phyloP scores from a whole-genome alignment of 1,284 basidiomycete genomes.

The Apiotrichum sp. region DNA sequence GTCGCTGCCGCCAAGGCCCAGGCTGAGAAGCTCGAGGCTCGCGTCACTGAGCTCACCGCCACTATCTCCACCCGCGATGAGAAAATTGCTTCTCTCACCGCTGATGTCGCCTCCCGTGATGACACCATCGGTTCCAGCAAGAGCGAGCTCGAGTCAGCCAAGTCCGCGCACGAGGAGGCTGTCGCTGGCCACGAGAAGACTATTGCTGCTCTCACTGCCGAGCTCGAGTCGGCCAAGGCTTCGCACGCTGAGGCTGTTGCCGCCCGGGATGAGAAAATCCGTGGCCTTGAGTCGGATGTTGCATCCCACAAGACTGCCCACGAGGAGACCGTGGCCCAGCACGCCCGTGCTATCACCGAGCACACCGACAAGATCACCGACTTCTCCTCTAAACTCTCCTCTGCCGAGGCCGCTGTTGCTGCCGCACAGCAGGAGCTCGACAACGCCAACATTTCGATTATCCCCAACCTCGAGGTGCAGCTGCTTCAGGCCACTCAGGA shows the following conservation, averaged over 20 bases:
- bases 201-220: background rate
- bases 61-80: background rate
- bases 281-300: background rate
- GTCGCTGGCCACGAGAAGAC: background rate
- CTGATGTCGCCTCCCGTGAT: background rate
- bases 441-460: background rate
- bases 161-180: slow-evolving; percentile 9
- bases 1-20: slow-evolving; percentile 2
- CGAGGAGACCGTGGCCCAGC: background rate
- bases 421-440: slow-evolving; percentile 7
- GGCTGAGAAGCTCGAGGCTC: background rate
- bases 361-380: background rate
- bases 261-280: background rate
- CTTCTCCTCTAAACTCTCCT: background rate
- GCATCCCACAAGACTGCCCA: background rate
- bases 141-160: slow-evolving; percentile 10
- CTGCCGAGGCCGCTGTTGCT: background rate
- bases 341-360: background rate
- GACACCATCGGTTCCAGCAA: too few species aligned
- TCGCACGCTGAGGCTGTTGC: background rate
- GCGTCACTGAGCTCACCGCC: background rate
- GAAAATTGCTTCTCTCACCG: background rate
- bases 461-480: slow-evolving; percentile 4
- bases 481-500: background rate
- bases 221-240: slow-evolving; percentile 8